These are phyloP conservation scores for Melocanna baccifera DNA, from an alignment of 176 grass and related monocot genomes.

Conservation along the genomic window DNA sequence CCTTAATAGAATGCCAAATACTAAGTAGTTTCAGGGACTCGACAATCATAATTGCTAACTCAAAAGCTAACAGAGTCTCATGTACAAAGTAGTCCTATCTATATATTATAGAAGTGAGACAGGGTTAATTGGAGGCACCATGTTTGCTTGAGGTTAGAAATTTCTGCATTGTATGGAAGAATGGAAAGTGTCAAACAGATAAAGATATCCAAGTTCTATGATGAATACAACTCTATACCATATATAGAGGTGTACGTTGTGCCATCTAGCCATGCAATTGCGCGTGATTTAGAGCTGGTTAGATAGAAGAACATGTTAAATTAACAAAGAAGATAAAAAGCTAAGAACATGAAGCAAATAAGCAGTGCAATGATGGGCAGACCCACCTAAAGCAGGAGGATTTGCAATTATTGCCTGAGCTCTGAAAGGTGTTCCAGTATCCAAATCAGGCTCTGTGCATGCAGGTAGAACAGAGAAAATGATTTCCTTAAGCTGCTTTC, in stretches of 20 bases:
- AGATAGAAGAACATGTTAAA: neutral
- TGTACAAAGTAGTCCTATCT: neutral
- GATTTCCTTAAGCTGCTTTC: conserved; percentile 94
- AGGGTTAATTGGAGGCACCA: neutral
- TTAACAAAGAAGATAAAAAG: neutral
- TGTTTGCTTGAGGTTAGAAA: neutral
- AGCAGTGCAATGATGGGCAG: conserved; percentile 26
- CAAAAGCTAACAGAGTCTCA: conserved; percentile 2
- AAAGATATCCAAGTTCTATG: neutral
- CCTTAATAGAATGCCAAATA: neutral
- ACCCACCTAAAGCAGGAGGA: conserved; percentile 93
- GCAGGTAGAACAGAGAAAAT: conserved; percentile 94
- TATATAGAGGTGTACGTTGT: neutral
- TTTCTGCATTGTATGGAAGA: neutral
- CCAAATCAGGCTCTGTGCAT: conserved; percentile 94
- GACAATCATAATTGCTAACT: neutral
- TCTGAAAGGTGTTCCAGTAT: conserved; percentile 73
- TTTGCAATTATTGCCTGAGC: conserved; percentile 98
- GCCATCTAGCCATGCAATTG: neutral
- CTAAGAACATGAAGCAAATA: conserved; percentile 6
- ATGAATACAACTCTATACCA: neutral
- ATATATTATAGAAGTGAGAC: neutral
- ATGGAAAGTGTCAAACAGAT: neutral
- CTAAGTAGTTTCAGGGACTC: neutral
- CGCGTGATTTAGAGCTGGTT: neutral